Percentiles rank a stretch among this genome's conserved stretches.
phyloP scores from a whole-genome alignment of 495 filamentous ascomycete genomes.

The Amorphotheca resinae region DNA sequence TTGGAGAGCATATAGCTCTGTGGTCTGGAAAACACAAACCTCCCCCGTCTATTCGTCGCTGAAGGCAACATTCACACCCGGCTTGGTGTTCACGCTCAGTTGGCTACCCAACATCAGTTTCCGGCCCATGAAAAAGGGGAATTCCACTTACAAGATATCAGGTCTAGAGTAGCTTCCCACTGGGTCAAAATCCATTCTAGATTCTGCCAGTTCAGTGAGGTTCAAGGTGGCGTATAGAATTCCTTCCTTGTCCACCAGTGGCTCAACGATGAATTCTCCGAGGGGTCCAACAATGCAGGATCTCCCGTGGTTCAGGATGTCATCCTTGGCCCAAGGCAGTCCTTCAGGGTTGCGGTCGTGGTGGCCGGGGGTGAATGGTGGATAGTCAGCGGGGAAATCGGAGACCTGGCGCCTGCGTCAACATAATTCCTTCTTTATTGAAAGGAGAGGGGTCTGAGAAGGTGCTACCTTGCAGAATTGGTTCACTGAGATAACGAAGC shows the following conservation, averaged over 20 bases:
- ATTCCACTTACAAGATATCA: constrained; percentile 29
- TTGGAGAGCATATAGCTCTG: too few relatives aligned
- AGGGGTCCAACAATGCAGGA: constrained; percentile 29
- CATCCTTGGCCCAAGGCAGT: constrained; percentile 24
- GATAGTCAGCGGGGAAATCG: constrained; percentile 31
- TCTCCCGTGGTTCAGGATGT: constrained; percentile 29
- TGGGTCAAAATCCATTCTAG: constrained; percentile 31
- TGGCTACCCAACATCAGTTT: constrained; percentile 17
- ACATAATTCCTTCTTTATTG: background rate
- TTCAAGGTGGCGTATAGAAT: constrained; percentile 29
- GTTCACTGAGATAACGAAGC: constrained; percentile 31
- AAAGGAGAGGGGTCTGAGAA: background rate
- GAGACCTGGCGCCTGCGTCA: constrained; percentile 17
- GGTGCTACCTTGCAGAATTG: constrained; percentile 20
- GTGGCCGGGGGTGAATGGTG: constrained; percentile 28
- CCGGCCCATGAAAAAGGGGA: background rate
- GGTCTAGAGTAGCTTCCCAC: constrained; percentile 31
- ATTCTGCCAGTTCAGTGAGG: constrained; percentile 24
- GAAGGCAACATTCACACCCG: constrained; percentile 26
- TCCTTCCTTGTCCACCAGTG: constrained; percentile 28
- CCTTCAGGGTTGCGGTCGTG: constrained; percentile 24
- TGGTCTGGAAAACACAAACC: too few relatives aligned
- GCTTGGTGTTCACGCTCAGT: constrained; percentile 27
- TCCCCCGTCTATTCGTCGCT: too few relatives aligned
- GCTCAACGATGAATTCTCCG: constrained; percentile 26